A percentile compares a stretch with the other conserved stretches of the same genome.
These are phyloP conservation scores for Picochlorum sp. DNA, from an alignment of 139 green algal species.

Conservation along the genomic window DNA sequence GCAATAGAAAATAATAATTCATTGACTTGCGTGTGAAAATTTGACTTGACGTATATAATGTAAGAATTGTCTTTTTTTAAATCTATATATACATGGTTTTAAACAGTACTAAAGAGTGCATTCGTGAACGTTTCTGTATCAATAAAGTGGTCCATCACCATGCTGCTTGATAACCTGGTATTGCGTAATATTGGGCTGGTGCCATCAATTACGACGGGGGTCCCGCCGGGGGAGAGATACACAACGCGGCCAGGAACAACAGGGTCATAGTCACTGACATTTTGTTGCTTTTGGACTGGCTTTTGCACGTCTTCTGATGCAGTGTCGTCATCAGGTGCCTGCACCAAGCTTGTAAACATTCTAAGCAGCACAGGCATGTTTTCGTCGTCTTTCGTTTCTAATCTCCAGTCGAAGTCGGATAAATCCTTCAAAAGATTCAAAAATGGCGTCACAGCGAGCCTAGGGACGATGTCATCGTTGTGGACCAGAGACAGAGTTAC, in stretches of 20 bases:
- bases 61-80: no score
- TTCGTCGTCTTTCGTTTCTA: neutral
- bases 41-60: no score
- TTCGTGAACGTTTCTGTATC: no score
- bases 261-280: neutral
- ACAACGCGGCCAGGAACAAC: neutral
- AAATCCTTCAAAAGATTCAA: slow-evolving; percentile 19
- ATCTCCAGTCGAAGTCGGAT: slow-evolving; percentile 19
- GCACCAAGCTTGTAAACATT: neutral
- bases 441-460: slow-evolving; percentile 4
- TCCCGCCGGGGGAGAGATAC: neutral
- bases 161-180: no score
- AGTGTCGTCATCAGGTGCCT: neutral
- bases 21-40: no score
- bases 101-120: no score
- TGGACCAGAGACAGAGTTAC: slow-evolving; percentile 16
- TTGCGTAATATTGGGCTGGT: no score
- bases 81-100: no score
- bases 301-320: neutral
- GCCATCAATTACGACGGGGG: neutral
- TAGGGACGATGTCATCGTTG: slow-evolving; percentile 23
- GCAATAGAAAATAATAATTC: no score
- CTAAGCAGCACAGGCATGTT: neutral
- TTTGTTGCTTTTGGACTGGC: neutral
- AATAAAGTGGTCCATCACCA: no score